Conservation (phyloP, 2,329 filamentous ascomycete species). For the Colletotrichum sidae region DNA sequence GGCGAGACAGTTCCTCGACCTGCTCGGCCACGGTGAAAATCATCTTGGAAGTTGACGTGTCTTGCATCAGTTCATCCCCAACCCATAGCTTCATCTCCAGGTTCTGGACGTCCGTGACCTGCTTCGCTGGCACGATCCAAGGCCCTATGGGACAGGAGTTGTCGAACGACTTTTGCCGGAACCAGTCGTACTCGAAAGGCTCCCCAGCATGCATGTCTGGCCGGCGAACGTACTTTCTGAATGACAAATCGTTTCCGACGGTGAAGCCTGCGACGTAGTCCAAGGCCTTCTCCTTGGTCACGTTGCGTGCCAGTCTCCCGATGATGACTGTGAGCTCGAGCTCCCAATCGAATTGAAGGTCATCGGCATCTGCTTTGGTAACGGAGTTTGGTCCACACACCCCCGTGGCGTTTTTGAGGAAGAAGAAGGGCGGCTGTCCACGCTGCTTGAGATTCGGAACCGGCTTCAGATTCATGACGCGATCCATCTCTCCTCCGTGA, state of each 20-base stretch:
- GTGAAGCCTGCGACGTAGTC: background rate
- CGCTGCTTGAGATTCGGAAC: background rate
- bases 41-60: background rate
- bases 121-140: background rate
- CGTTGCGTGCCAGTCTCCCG: slow-evolving; percentile 1
- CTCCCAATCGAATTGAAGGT: slow-evolving; percentile 1
- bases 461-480: background rate
- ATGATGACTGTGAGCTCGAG: slow-evolving; percentile 1
- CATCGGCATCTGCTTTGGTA: background rate
- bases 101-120: background rate
- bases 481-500: slow-evolving; percentile 1
- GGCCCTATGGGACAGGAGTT: background rate
- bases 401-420: slow-evolving; percentile 1
- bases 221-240: background rate
- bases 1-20: slow-evolving; percentile 1
- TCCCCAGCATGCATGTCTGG: background rate
- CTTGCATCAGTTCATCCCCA: slow-evolving; percentile 7
- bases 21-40: slow-evolving; percentile 8
- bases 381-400: background rate
- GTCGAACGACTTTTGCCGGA: slow-evolving; percentile 3
- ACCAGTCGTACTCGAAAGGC: slow-evolving; percentile 5
- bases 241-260: background rate
- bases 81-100: slow-evolving; percentile 1
- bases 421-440: slow-evolving; percentile 4
- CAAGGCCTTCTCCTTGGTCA: background rate